Percentiles rank a stretch among this genome's conserved stretches.
These are phyloP conservation scores for Pythium phragmiticola DNA, from an alignment of 352 stramenopile species.

Conservation along the genomic window DNA sequence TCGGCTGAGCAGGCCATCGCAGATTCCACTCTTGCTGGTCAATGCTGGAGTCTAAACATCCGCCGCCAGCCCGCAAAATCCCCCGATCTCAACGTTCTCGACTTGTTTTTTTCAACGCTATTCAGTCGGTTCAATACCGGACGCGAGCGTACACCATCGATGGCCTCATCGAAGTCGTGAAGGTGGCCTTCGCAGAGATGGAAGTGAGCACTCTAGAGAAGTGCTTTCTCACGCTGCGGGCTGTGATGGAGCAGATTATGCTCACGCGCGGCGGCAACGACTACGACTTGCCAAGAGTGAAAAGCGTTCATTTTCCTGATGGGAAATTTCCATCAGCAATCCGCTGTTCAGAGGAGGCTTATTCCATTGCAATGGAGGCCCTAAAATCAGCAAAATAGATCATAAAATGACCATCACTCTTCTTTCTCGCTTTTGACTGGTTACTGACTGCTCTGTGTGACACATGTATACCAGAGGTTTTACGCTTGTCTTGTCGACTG, in stretches of 20 bases:
- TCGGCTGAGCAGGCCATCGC: not conserved
- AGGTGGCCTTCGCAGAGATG: conserved; percentile 21
- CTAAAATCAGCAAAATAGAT: no score
- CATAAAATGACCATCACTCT: no score
- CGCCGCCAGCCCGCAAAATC: conserved; percentile 21
- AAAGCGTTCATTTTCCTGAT: conserved; percentile 7
- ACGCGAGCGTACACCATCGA: conserved; percentile 6
- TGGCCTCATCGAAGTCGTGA: conserved; percentile 16
- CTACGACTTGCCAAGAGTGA: conserved; percentile 19
- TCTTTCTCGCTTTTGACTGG: no score
- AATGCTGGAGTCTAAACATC: conserved; percentile 8
- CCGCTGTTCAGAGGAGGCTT: conserved; percentile 10
- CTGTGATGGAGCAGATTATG: conserved; percentile 27
- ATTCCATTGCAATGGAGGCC: not conserved
- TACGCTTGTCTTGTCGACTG: no score
- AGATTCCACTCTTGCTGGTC: not conserved
- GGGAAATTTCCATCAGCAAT: conserved; percentile 12
- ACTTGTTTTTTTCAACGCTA: conserved; percentile 26
- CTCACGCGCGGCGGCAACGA: conserved; percentile 20
- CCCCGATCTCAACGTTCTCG: conserved; percentile 27
- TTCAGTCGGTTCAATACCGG: conserved; percentile 25
- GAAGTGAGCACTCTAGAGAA: conserved; percentile 20
- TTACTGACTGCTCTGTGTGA: no score
- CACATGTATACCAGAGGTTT: no score
- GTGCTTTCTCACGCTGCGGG: conserved; percentile 28